A percentile compares a stretch with the other conserved stretches of the same genome.
Evolutionary conservation across 2,329 filamentous ascomycete genomes (phyloP).

Genomic region (Arthrinium puccinioides): DNA sequence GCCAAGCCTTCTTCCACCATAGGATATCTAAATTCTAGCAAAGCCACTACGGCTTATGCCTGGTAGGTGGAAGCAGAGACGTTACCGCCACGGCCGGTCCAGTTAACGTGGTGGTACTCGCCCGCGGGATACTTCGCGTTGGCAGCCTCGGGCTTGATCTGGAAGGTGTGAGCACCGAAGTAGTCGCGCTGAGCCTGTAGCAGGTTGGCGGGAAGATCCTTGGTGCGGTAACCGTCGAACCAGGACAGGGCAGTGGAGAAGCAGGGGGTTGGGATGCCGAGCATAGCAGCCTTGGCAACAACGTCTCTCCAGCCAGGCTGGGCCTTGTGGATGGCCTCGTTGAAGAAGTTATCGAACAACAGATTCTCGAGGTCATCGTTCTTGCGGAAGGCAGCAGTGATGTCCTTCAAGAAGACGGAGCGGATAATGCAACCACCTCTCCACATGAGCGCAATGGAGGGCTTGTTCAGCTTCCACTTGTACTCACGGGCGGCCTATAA

Average conservation of each 20-base stretch:
- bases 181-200: constrained; percentile 99
- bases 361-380: constrained; percentile 96
- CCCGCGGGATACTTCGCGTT: constrained; percentile 74
- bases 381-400: constrained; percentile 91
- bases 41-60: constrained; percentile 66
- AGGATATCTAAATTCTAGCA: too few relatives aligned
- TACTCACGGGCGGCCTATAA: constrained; percentile 86
- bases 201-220: constrained; percentile 95
- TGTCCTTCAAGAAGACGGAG: constrained; percentile 99
- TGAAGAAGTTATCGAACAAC: constrained; percentile 99
- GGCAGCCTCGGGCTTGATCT: constrained; percentile 73
- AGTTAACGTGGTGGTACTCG: constrained; percentile 97
- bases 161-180: constrained; percentile 93
- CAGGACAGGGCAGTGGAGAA: constrained; percentile 97
- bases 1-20: too few relatives aligned
- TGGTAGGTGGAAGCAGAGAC: constrained; percentile 96
- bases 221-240: constrained; percentile 98
- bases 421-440: constrained; percentile 99
- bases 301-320: constrained; percentile 90
- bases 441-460: constrained; percentile 99
- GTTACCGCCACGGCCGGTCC: constrained; percentile 96
- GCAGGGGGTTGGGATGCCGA: constrained; percentile 91
- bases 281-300: constrained; percentile 82
- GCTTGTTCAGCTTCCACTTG: constrained; percentile 99
- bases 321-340: constrained; percentile 95